Conservation (phyloP, 1,284 basidiomycete species). For the Boletellus sp. region DNA sequence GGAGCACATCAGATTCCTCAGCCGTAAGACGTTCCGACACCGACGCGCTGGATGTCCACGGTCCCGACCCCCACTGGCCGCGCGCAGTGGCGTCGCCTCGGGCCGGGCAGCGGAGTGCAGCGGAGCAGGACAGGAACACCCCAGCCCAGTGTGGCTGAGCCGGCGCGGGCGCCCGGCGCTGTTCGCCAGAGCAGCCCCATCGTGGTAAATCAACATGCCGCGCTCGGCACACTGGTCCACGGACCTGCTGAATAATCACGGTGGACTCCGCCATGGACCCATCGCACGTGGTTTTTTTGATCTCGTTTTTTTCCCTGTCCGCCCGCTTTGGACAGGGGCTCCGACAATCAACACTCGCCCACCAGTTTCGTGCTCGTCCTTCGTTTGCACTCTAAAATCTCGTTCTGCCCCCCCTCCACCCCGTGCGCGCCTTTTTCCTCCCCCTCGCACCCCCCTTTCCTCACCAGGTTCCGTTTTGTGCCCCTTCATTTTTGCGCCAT, state of each 20-base stretch:
- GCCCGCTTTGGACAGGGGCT: constrained; percentile 35
- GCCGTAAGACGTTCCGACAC: too few species aligned
- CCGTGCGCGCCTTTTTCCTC: not conserved
- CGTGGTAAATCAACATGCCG: constrained; percentile 22
- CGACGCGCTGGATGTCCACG: too few species aligned
- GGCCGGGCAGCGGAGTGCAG: constrained; percentile 1
- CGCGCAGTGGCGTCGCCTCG: constrained; percentile 5
- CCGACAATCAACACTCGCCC: constrained; percentile 36
- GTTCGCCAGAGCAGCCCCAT: constrained; percentile 14
- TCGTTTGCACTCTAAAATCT: constrained; percentile 18
- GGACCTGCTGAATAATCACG: constrained; percentile 24
- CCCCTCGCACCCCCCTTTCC: not conserved
- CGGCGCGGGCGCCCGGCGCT: not conserved
- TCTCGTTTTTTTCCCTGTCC: constrained; percentile 37
- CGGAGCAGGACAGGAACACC: not conserved
- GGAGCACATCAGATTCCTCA: too few species aligned
- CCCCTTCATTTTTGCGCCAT: not conserved
- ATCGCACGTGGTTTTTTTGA: constrained; percentile 32
- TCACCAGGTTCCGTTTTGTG: constrained; percentile 13
- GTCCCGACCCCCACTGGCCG: not conserved
- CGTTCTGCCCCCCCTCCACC: constrained; percentile 4
- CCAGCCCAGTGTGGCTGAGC: too few species aligned
- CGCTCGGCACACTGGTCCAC: constrained; percentile 23
- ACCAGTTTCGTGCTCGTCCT: constrained; percentile 17
- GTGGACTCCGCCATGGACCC: constrained; percentile 19